These are phyloP conservation scores for Globisporangium sylvaticum DNA, from an alignment of 352 stramenopile species.

Conservation along the genomic window DNA sequence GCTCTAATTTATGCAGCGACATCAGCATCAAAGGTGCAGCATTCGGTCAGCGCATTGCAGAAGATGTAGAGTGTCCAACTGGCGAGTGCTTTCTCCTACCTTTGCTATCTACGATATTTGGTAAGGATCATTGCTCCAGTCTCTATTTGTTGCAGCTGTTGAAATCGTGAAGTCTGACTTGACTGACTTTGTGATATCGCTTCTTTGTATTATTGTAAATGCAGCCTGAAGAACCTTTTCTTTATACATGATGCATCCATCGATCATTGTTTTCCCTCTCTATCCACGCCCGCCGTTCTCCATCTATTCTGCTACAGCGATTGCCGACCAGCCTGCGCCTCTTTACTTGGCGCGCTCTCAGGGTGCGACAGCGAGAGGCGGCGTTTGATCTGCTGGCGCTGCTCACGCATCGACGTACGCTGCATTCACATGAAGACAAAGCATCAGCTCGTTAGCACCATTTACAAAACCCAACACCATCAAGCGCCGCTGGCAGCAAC, in stretches of 20 bases:
- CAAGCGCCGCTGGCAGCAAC: background rate
- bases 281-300: background rate
- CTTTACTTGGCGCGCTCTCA: background rate
- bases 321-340: background rate
- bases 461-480: too few relatives aligned
- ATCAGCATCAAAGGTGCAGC: constrained; percentile 28
- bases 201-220: too few relatives aligned
- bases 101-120: too few relatives aligned
- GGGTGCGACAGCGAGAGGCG: constrained; percentile 1
- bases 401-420: constrained; percentile 7
- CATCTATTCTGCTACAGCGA: background rate
- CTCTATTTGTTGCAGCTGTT: too few relatives aligned
- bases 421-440: background rate
- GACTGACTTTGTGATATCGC: too few relatives aligned
- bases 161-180: too few relatives aligned
- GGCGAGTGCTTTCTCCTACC: too few relatives aligned
- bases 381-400: constrained; percentile 6
- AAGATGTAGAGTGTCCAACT: background rate
- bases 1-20: constrained; percentile 30
- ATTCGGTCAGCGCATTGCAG: constrained; percentile 13
- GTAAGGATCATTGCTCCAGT: too few relatives aligned
- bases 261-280: background rate
- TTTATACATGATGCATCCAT: background rate
- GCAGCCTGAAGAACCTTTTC: too few relatives aligned
- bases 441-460: background rate